Evolutionary conservation across 371 early-diverging fungal species (phyloP), one percentile per base, ranked within the genome.

Genomic region (Syncephalastrum sp.): DNA sequence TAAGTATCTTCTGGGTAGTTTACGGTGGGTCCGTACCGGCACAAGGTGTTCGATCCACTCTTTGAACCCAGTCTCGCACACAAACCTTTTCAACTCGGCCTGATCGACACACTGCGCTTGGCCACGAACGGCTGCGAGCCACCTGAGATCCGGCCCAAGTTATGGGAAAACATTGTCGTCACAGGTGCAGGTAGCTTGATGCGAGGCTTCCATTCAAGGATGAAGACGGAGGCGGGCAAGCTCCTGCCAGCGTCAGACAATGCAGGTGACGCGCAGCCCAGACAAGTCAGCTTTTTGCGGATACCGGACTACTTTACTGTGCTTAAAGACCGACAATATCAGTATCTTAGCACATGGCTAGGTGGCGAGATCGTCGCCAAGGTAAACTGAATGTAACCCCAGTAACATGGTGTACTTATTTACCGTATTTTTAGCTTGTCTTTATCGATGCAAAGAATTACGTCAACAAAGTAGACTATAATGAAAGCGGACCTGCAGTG

Each of bases 121-220:
- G 81, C 85, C 2, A 80, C 87, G 44, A 77, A 79, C 42, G 77
- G 77, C 14, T 84, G 89, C 57, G 95, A 96, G 54, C 79, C 80
- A 19, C 71, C 87, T 2, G 93, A 91, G 48, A 88, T 85, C 57
- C 83, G 94, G 45, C 78, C 83, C 25, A 65, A 75, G 33, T 67
- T 96, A 27, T 94, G 92, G 92, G 96, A 96, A 63, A 82, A 80
- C 56, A 79, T 93, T 17, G 75, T 87, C 12, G 48, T 91, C 7
- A 85, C 89, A 0, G 94, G 94, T 23, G 94, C 91, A 0, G 68
- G 77, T 33, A 64, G 71, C 23, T 51, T 62, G 47, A 61, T 65
- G 15, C 14, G 56, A 16, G 72, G 57, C 42, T 57, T 64, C 15
- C 60, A 58, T 47, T 74, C 81, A 49, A 79, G 91, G 17, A 64